phyloP scores from a whole-genome alignment of 208 protist species.

The Zelonia costaricensis region DNA sequence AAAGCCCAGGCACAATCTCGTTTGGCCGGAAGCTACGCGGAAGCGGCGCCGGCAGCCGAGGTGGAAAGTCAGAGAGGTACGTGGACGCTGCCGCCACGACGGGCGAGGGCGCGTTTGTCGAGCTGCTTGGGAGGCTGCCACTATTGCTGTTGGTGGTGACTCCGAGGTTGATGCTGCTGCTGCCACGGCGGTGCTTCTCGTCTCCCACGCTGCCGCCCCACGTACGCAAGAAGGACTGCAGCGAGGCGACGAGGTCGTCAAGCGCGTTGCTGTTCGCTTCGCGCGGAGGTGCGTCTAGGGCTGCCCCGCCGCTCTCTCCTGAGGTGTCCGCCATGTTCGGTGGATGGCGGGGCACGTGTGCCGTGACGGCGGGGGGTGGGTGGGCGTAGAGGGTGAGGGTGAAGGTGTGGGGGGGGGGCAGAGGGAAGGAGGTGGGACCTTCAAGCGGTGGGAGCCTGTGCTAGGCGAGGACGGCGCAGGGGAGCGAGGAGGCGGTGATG shows the following conservation, averaged over 20 bases:
- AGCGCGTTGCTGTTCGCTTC: no score
- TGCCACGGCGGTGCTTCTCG: background rate
- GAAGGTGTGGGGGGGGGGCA: no score
- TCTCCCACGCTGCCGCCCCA: slow-evolving; percentile 1
- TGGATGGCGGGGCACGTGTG: no score
- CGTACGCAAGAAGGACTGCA: slow-evolving; percentile 12
- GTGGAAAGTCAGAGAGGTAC: slow-evolving; percentile 8
- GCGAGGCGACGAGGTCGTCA: slow-evolving; percentile 10
- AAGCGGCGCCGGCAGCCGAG: slow-evolving; percentile 13
- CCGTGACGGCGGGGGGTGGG: no score
- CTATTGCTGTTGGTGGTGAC: background rate
- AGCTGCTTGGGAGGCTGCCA: background rate
- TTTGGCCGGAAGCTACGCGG: slow-evolving; percentile 48
- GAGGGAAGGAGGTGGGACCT: no score
- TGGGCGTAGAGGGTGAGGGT: no score
- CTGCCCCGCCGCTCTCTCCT: no score
- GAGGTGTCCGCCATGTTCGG: no score
- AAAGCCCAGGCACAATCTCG: slow-evolving; percentile 57
- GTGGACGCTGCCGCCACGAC: background rate
- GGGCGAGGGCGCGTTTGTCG: background rate
- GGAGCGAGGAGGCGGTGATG: no score
- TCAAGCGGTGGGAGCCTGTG: no score
- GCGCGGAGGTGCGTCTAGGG: no score
- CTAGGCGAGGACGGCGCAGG: no score
- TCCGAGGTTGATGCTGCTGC: background rate